Conservation (phyloP, 2,329 filamentous ascomycete species). For the Rhinocladiella similis region DNA sequence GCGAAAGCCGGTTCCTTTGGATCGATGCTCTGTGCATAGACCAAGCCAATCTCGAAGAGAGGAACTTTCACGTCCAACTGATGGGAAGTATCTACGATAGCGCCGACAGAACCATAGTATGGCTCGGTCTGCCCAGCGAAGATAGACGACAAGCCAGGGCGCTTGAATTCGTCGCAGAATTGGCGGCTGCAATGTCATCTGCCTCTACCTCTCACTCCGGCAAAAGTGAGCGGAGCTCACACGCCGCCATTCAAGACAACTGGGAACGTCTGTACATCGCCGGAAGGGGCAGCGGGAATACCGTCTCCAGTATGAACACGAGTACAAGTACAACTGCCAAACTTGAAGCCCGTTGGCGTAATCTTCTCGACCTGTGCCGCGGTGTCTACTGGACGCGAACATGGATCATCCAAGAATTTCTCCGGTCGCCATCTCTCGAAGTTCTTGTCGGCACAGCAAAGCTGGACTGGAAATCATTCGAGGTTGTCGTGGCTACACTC, state of each 20-base stretch:
- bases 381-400: slow-evolving; percentile 29
- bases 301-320: background rate
- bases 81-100: slow-evolving; percentile 29
- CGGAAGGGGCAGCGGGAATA: background rate
- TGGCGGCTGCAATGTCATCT: slow-evolving; percentile 5
- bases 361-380: slow-evolving; percentile 22
- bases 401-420: slow-evolving; percentile 32
- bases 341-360: slow-evolving; percentile 12
- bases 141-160: slow-evolving; percentile 24
- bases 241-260: background rate
- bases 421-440: slow-evolving; percentile 24
- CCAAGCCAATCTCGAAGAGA: slow-evolving; percentile 27
- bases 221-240: background rate
- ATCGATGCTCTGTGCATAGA: slow-evolving; percentile 29
- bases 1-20: slow-evolving; percentile 25
- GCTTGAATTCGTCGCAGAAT: slow-evolving; percentile 26
- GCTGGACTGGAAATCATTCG: slow-evolving; percentile 43
- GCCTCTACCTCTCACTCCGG: background rate
- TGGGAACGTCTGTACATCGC: background rate
- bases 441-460: slow-evolving; percentile 37
- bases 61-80: slow-evolving; percentile 28
- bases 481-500: slow-evolving; percentile 36
- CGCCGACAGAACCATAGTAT: slow-evolving; percentile 23
- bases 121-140: slow-evolving; percentile 30
- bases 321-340: background rate